Evolutionary conservation across 768 basidiomycete species (phyloP), one percentile per base, ranked within the genome.

Genomic region (Podaxis sp.): DNA sequence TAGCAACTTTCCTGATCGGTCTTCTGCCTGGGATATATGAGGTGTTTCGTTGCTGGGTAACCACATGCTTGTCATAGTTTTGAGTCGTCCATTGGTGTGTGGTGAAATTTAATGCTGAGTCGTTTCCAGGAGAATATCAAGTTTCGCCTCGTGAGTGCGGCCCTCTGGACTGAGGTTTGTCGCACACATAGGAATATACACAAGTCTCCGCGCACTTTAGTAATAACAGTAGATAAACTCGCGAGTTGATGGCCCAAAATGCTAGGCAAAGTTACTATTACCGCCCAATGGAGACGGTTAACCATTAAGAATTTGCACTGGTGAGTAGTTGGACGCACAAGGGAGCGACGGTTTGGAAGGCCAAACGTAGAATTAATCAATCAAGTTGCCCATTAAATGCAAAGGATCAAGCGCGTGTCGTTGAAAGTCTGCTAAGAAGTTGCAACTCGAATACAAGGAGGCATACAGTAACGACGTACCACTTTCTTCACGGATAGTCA

Each of bases 351-450:
- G n/a, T 44, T 18, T 25, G 11, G 6, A n/a, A 7, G 51, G 40
- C 16, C 37, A 27, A 27, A 37, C 7, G 27, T 1, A 32, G 28
- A 38, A 50, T 42, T 59, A 40, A 27, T 59, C 21, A 25, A 59
- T 44, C 32, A 50, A 57, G 35, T 57, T 57, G 35, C 27, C 35
- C 47, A 35, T 36, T 50, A 46, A 36, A 36, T 18, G 52, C n/a
- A 37, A 54, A 40, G 21, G 50, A 59, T 59, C 57, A 23, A 37
- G 50, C 57, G 50, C 57, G 48, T 59, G 50, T 27, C 50, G 16
- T 13, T 11, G 42, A 57, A 32, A 32, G 55, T n/a, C 9, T 27
- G 40, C 18, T 11, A 4, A 51, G 16, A 40, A 25, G 57, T 59
- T 28, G 23, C 37, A 44, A 25, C 32, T 57, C 55, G 32, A 47